phyloP scores from a whole-genome alignment of 2,329 filamentous ascomycete genomes.

The Tolypocladium capitatum region DNA sequence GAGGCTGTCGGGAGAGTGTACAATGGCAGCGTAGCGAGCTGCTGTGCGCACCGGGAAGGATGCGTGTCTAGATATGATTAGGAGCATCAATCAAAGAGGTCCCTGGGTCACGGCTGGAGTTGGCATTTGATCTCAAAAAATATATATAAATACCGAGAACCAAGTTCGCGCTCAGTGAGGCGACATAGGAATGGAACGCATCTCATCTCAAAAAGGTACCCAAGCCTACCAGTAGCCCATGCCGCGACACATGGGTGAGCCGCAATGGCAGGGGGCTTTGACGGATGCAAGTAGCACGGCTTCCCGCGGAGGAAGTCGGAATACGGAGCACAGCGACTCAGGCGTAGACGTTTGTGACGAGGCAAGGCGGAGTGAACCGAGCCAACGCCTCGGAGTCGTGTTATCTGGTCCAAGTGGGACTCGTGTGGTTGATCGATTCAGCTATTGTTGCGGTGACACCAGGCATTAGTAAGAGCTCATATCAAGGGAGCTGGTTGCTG shows the following conservation, averaged over 20 bases:
- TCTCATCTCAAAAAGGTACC: neutral
- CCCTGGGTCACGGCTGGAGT: conserved; percentile 8
- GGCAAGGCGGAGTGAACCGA: neutral
- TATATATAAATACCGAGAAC: neutral
- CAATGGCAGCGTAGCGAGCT: neutral
- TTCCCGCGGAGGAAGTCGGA: neutral
- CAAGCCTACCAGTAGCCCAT: neutral
- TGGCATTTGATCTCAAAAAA: conserved; percentile 6
- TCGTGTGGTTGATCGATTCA: neutral
- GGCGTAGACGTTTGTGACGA: neutral
- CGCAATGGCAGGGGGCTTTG: neutral
- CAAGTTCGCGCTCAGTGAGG: neutral
- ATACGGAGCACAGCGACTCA: neutral
- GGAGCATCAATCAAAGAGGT: conserved; percentile 3
- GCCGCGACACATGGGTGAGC: neutral
- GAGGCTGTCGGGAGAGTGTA: neutral
- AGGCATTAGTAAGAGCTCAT: neutral
- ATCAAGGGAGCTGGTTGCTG: neutral
- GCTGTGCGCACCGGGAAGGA: neutral
- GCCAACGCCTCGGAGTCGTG: neutral
- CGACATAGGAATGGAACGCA: neutral
- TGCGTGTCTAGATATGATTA: neutral
- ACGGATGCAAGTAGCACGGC: neutral
- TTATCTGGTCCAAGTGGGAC: neutral
- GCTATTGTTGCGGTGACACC: neutral